A percentile compares a stretch with the other conserved stretches of the same genome.
phyloP scores from a whole-genome alignment of 2,329 filamentous ascomycete species.

The Scytalidium lignicola region DNA sequence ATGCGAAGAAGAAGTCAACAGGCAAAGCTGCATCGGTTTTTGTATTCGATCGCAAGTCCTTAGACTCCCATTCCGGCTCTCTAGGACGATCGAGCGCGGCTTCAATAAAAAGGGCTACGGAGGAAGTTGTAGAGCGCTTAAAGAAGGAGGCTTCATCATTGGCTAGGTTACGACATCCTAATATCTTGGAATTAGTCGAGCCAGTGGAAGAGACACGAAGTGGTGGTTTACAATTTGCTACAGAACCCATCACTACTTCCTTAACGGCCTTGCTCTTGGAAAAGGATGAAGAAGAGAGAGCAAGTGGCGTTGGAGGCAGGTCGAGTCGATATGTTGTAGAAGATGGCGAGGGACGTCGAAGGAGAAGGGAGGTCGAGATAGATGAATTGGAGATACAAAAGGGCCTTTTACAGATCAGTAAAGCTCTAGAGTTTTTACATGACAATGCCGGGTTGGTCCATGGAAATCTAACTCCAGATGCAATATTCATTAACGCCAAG shows the following conservation, averaged over 20 bases:
- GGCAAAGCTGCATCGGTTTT: slow-evolving; percentile 88
- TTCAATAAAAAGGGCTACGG: slow-evolving; percentile 72
- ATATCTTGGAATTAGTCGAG: slow-evolving; percentile 86
- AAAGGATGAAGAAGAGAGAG: slow-evolving; percentile 80
- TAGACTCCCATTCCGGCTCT: slow-evolving; percentile 64
- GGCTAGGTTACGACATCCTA: slow-evolving; percentile 84
- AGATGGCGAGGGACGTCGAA: slow-evolving; percentile 63
- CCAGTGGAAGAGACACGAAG: slow-evolving; percentile 91
- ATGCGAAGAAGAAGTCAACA: slow-evolving; percentile 94
- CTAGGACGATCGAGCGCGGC: slow-evolving; percentile 59
- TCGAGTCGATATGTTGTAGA: slow-evolving; percentile 77
- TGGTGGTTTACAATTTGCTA: slow-evolving; percentile 92
- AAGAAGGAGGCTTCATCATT: slow-evolving; percentile 89
- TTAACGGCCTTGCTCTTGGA: slow-evolving; percentile 75
- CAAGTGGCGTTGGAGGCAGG: slow-evolving; percentile 62
- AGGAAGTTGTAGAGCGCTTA: slow-evolving; percentile 85
- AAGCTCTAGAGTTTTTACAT: slow-evolving; percentile 90
- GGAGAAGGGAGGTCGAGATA: slow-evolving; percentile 1
- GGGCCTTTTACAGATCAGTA: slow-evolving; percentile 85
- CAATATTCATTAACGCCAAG: slow-evolving; percentile 91
- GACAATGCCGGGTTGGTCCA: slow-evolving; percentile 93
- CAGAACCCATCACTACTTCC: slow-evolving; percentile 86
- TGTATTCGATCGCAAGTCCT: slow-evolving; percentile 83
- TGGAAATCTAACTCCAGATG: slow-evolving; percentile 89
- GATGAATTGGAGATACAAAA: slow-evolving; percentile 82